phyloP scores from a whole-genome alignment of 129 eudicot species.

The Chrysanthemum seticuspe region DNA sequence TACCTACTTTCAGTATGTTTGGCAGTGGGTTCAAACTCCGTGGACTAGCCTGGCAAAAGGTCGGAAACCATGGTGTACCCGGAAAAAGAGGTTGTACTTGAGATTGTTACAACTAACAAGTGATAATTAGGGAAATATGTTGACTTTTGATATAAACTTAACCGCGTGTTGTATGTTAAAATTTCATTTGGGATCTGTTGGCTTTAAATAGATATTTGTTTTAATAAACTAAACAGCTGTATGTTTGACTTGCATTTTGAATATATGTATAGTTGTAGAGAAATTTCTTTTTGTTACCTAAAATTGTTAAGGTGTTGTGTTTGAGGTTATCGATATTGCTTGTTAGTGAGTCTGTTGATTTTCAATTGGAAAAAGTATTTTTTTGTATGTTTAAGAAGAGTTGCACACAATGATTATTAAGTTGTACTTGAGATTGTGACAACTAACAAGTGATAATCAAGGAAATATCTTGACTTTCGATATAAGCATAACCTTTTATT shows the following conservation, averaged over 20 bases:
- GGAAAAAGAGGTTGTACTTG: background rate
- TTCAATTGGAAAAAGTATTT: background rate
- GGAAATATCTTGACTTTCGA: background rate
- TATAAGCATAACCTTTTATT: constrained; percentile 2
- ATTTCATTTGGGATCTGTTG: too few relatives aligned
- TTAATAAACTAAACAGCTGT: too few relatives aligned
- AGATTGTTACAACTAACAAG: background rate
- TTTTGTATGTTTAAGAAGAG: constrained; percentile 3
- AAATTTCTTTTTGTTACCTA: background rate
- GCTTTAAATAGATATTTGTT: too few relatives aligned
- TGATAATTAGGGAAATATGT: constrained; percentile 4
- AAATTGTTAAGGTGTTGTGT: background rate
- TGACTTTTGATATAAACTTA: background rate
- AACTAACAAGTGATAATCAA: background rate
- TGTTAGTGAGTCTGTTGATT: background rate
- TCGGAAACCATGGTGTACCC: too few relatives aligned
- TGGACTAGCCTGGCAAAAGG: too few relatives aligned
- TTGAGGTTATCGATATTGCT: background rate
- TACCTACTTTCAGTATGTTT: too few relatives aligned
- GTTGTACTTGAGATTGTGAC: background rate
- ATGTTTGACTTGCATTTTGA: constrained; percentile 9
- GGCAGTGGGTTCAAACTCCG: too few relatives aligned
- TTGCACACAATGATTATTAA: background rate
- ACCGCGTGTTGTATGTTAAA: too few relatives aligned
- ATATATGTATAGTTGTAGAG: background rate